Base-by-base conservation (phyloP, 805 yeast species). In the Kuraishia hungarica region DNA sequence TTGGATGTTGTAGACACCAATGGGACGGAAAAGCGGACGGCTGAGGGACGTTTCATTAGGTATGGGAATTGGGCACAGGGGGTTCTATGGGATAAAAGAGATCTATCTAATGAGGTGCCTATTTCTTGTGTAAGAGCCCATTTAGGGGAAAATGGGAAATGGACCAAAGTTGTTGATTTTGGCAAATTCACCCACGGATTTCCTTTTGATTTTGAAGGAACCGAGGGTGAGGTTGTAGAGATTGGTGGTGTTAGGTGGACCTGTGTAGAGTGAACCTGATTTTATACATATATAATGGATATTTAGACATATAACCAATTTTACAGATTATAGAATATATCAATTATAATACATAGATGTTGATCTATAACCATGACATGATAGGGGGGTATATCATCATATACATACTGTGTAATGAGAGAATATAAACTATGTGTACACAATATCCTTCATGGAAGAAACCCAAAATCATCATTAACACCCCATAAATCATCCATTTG, bases 1-100 rank as follows among this genome's bases (percentile, higher is more conserved):
- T 62, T 57, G 46, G 71, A 67, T 19, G 17, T 35, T 13, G 63
- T 73, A 20, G 65, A 65, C 15, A 59, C 64, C 5, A 64, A 62
- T 39, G 57, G 49, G 4, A 53, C 58, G 2, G 64, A 58, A 0
- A 57, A 55, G n/a, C 68, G n/a, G n/a, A n/a, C n/a, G n/a, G n/a
- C 57, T 52, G 65, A 72, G 26, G 87, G 86, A 1, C 69, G 77
- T 49, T 60, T 75, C n/a, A 69, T 81, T 5, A 63, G 70, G 39
- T 64, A 79, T 15, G 86, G 83, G 4, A 72, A 73, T 50, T 81
- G 83, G 82, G 62, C 69, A 2, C 83, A 80, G 63, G 86, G 82
- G 0, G 56, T 82, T 1, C 55, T 78, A 2, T 52, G 53, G 50
- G 50, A 46, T 22, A 46, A 43, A 19, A 4, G 23, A n/a, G 53